Conservation (phyloP, 768 basidiomycete genomes). For the Rubroboletus pulcherrimus region DNA sequence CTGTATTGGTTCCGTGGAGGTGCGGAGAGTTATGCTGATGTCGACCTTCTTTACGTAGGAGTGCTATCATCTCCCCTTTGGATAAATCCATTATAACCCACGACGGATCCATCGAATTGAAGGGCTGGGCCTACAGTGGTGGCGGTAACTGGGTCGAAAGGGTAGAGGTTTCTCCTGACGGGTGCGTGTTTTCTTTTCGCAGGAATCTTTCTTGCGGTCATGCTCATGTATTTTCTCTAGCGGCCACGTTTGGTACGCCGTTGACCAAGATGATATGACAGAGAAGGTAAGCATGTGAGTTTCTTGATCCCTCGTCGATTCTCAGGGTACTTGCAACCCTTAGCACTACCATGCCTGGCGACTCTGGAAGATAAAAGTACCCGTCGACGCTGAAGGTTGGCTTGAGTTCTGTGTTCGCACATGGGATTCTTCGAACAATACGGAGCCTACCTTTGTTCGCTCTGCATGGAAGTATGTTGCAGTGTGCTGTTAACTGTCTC, state of each 20-base stretch:
- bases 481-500: neutral
- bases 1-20: slow-evolving; percentile 16
- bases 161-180: slow-evolving; percentile 44
- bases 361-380: slow-evolving; percentile 49
- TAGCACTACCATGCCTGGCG: slow-evolving; percentile 55
- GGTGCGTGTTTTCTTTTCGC: neutral
- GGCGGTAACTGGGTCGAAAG: slow-evolving; percentile 54
- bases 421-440: slow-evolving; percentile 58
- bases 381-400: slow-evolving; percentile 55
- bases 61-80: slow-evolving; percentile 9
- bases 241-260: slow-evolving; percentile 17
- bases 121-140: slow-evolving; percentile 44
- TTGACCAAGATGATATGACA: slow-evolving; percentile 14
- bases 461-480: slow-evolving; percentile 50
- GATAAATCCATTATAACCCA: slow-evolving; percentile 48
- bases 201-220: neutral
- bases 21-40: neutral
- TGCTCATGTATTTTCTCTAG: neutral
- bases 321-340: neutral
- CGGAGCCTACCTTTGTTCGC: slow-evolving; percentile 51
- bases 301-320: neutral
- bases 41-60: neutral
- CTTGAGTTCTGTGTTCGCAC: slow-evolving; percentile 52
- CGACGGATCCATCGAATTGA: slow-evolving; percentile 43
- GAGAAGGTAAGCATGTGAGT: slow-evolving; percentile 6